Evolutionary conservation across 2,329 filamentous ascomycete genomes (phyloP), one percentile per base, ranked within the genome.

Genomic region (Hypomyces perniciosus): DNA sequence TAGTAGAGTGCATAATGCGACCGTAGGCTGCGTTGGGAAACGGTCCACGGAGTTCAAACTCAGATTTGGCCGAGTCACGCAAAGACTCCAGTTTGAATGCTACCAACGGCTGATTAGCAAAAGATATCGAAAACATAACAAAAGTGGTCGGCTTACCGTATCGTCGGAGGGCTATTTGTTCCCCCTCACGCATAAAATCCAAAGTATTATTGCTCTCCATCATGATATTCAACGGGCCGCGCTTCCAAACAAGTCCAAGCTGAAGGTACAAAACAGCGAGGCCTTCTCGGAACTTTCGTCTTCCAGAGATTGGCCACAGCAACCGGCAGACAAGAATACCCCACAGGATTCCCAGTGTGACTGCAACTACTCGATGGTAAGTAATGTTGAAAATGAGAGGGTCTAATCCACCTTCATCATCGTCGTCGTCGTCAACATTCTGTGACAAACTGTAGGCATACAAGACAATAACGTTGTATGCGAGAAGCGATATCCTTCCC

Each of bases 241-340:
- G 83, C 70, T 92, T 95, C 93, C 93, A 99, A 57, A 97, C 91
- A 33, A 99, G 78, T 12, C 90, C 89, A 83, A 99, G 91, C 52
- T 95, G 88, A 6, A 99, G 77, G 80, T 93, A 97, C 9, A 99
- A 74, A n/a, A 96, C 76, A 29, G 89, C 88, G 8, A 96, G 77
- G 2, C 92, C 92, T 61, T 95, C 86, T 62, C 93, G 90, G 61
- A 97, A 84, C 69, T 95, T 95, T 56, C 80, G 78, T 40, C 93
- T 81, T 2, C 90, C 93, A 31, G 90, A 93, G 55, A 96, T 95
- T 7, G 93, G 93, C 89, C 91, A 97, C 56, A 99, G 84, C 45
- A 95, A 64, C 52, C 92, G 81, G 45, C 91, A 96, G 54, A 97
- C 80, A 46, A 97, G 79, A 53, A 99, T 82, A 34, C 91, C 93